phyloP scores from a whole-genome alignment of 1,284 basidiomycete genomes.

The Ustilago bromivora region DNA sequence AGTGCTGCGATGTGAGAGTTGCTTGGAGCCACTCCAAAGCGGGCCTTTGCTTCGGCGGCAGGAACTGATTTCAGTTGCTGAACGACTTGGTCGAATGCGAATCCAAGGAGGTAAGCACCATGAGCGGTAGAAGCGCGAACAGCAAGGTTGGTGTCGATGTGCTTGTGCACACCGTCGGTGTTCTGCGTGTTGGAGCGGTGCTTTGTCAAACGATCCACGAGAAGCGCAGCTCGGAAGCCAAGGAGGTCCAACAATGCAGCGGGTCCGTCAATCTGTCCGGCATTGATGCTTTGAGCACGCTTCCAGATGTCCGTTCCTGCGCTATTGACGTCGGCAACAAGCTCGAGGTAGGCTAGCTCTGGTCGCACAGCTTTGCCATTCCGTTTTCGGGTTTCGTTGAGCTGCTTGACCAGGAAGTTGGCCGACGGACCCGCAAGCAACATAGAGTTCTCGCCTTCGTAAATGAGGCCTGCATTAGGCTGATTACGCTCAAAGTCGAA shows the following conservation, averaged over 20 bases:
- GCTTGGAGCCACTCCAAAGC: constrained; percentile 24
- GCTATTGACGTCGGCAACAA: neutral
- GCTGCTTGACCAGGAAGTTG: constrained; percentile 59
- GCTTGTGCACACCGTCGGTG: constrained; percentile 26
- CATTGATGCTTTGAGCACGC: constrained; percentile 16
- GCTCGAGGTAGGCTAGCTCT: constrained; percentile 47
- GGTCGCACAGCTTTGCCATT: constrained; percentile 25
- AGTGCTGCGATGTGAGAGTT: constrained; percentile 23
- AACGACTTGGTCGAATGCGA: constrained; percentile 39
- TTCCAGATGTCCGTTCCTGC: constrained; percentile 2
- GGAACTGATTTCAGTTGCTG: constrained; percentile 21
- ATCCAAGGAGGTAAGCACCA: constrained; percentile 45
- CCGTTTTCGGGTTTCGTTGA: constrained; percentile 33
- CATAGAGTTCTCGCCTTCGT: constrained; percentile 63
- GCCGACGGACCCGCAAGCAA: constrained; percentile 54
- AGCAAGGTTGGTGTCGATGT: constrained; percentile 52
- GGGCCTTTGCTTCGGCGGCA: constrained; percentile 1
- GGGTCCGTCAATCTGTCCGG: constrained; percentile 24
- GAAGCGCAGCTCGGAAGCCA: constrained; percentile 34
- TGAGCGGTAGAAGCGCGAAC: constrained; percentile 51
- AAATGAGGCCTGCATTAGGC: constrained; percentile 59
- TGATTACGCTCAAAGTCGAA: constrained; percentile 61
- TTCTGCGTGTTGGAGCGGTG: constrained; percentile 28
- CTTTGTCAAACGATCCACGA: constrained; percentile 40
- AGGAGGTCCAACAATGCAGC: constrained; percentile 39